A percentile compares a stretch with the other conserved stretches of the same genome.
Conservation (phyloP, 345 rosid species). For the Populus deltoides region DNA sequence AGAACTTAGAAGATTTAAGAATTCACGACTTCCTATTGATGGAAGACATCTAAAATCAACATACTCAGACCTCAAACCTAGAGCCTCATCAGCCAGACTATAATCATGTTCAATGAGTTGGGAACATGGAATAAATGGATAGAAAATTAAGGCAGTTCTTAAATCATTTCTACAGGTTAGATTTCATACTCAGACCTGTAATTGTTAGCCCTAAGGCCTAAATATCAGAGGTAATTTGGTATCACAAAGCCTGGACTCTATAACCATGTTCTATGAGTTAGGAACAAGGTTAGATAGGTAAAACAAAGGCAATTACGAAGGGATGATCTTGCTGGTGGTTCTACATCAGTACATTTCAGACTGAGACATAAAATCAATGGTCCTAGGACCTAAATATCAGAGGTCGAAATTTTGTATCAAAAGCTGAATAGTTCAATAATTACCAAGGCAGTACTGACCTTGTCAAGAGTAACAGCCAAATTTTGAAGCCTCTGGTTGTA, state of each 20-base stretch:
- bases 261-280: neutral
- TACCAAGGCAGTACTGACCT: slow-evolving; percentile 47
- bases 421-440: neutral
- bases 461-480: slow-evolving; percentile 96
- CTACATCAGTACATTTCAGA: neutral
- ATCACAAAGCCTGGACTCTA: neutral
- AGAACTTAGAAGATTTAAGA: neutral
- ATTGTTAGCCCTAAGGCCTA: neutral
- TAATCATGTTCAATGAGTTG: neutral
- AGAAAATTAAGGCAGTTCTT: neutral
- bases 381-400: neutral
- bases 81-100: neutral
- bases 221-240: neutral
- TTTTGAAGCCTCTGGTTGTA: slow-evolving; percentile 99
- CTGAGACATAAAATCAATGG: neutral
- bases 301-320: neutral
- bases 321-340: neutral
- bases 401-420: neutral
- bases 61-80: neutral
- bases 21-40: neutral
- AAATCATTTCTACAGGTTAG: neutral
- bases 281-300: neutral
- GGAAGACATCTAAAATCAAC: slow-evolving; percentile 2
- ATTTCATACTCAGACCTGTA: neutral
- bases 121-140: neutral